Evolutionary conservation across 768 basidiomycete species (phyloP).

Genomic region (Myochromella boudieri): DNA sequence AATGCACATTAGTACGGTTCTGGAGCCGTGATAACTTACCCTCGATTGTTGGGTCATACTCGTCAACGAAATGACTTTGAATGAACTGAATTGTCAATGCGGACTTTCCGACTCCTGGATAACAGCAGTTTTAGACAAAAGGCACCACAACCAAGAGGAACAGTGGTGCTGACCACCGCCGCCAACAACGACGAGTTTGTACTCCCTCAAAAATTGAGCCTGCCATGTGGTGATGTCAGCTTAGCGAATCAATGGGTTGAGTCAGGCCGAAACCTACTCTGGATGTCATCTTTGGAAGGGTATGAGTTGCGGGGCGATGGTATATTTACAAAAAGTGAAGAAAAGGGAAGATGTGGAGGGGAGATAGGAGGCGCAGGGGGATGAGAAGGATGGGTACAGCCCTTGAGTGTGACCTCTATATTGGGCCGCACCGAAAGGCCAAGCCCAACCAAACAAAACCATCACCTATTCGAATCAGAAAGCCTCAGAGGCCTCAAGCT

Average conservation of each 20-base stretch:
- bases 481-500: background rate
- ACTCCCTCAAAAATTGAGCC: slow-evolving; percentile 93
- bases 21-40: slow-evolving; percentile 38
- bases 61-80: slow-evolving; percentile 91
- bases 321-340: slow-evolving; percentile 4
- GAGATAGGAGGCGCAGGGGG: slow-evolving; percentile 13
- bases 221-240: slow-evolving; percentile 28
- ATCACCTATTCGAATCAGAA: slow-evolving; percentile 21
- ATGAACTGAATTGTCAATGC: slow-evolving; percentile 98
- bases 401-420: slow-evolving; percentile 10
- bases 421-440: slow-evolving; percentile 10
- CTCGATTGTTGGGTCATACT: slow-evolving; percentile 95
- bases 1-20: too few species aligned
- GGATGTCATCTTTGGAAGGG: slow-evolving; percentile 32
- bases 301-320: background rate
- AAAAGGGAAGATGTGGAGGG: slow-evolving; percentile 3
- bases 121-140: slow-evolving; percentile 1
- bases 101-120: slow-evolving; percentile 64
- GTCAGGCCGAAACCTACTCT: slow-evolving; percentile 27
- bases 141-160: background rate
- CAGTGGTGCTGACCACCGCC: slow-evolving; percentile 77
- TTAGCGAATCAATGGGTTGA: background rate
- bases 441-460: slow-evolving; percentile 28
- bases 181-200: slow-evolving; percentile 98
- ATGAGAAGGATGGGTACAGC: slow-evolving; percentile 9